Evolutionary conservation across 805 yeast genomes (phyloP).

Genomic region (Starmerella cellae): DNA sequence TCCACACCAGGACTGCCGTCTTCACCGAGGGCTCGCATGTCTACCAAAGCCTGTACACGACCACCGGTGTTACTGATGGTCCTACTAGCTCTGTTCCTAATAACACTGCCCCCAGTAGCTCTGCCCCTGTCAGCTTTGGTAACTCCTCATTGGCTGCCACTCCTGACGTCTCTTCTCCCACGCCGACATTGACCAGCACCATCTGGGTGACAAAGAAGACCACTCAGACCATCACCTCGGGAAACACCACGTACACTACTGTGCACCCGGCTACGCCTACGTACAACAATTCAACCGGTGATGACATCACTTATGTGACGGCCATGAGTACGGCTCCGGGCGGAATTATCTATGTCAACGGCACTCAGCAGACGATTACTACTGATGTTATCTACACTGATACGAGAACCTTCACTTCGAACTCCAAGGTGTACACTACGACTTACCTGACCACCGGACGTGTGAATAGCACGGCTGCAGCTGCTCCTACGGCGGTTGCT

Average conservation of each 20-base stretch:
- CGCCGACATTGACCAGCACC: conserved; percentile 10
- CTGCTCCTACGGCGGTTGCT: neutral
- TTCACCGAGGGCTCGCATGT: conserved; percentile 1
- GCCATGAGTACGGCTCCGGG: conserved; percentile 16
- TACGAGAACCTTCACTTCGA: conserved; percentile 16
- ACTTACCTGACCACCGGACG: conserved; percentile 12
- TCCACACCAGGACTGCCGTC: conserved; percentile 1
- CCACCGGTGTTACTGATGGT: conserved; percentile 2
- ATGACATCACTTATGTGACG: conserved; percentile 17
- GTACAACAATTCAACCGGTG: conserved; percentile 9
- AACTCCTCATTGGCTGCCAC: no score
- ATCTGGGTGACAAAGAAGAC: conserved; percentile 11
- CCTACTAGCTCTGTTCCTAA: neutral
- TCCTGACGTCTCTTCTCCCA: neutral
- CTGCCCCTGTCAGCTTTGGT: neutral
- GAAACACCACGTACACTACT: conserved; percentile 13
- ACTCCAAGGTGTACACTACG: conserved; percentile 12
- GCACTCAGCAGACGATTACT: conserved; percentile 9
- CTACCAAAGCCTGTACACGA: neutral
- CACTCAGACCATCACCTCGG: conserved; percentile 15
- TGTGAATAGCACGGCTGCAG: neutral
- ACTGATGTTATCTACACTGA: conserved; percentile 3
- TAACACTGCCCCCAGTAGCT: neutral
- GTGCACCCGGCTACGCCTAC: conserved; percentile 6
- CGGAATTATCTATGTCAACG: conserved; percentile 10